phyloP scores from a whole-genome alignment of 1,284 basidiomycete genomes.

The Cryptococcus jaspeensis region DNA sequence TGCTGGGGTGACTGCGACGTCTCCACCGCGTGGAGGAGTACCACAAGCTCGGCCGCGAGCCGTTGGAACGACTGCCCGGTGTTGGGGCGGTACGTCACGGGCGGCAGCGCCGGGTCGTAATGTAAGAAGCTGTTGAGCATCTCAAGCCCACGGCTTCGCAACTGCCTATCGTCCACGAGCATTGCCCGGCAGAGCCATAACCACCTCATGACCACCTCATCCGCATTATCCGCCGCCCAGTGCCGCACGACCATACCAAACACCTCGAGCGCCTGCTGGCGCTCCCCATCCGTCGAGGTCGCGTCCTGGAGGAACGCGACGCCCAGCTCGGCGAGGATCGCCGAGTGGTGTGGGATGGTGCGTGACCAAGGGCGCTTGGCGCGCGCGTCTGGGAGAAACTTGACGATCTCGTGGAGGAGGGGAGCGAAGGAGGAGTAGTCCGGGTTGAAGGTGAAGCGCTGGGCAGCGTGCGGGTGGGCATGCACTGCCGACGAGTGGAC shows the following conservation, averaged over 20 bases:
- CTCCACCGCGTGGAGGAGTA: slow-evolving; percentile 32
- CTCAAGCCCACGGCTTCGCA: slow-evolving; percentile 35
- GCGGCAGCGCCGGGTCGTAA: slow-evolving; percentile 29
- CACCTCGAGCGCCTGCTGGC: slow-evolving; percentile 44
- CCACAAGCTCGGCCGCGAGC: slow-evolving; percentile 29
- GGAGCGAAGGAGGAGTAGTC: slow-evolving; percentile 43
- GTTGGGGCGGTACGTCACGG: slow-evolving; percentile 22
- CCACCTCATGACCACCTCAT: slow-evolving; percentile 45
- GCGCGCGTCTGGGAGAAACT: slow-evolving; percentile 39
- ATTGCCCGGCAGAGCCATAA: slow-evolving; percentile 43
- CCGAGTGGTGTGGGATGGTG: slow-evolving; percentile 45
- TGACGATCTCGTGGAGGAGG: slow-evolving; percentile 41
- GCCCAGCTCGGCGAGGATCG: slow-evolving; percentile 43
- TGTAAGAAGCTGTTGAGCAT: slow-evolving; percentile 36
- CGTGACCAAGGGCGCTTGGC: slow-evolving; percentile 42
- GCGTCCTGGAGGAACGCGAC: slow-evolving; percentile 35
- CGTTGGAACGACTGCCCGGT: slow-evolving; percentile 30
- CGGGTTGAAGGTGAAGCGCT: slow-evolving; percentile 23
- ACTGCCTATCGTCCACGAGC: slow-evolving; percentile 29
- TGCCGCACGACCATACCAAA: slow-evolving; percentile 42
- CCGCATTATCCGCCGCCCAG: slow-evolving; percentile 41
- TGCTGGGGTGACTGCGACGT: slow-evolving; percentile 15
- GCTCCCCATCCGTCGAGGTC: slow-evolving; percentile 33
- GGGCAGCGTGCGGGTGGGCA: slow-evolving; percentile 6
- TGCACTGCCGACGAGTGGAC: slow-evolving; percentile 19